Evolutionary conservation across 2,329 filamentous ascomycete species (phyloP).

Genomic region (Aspergillus glaucus): DNA sequence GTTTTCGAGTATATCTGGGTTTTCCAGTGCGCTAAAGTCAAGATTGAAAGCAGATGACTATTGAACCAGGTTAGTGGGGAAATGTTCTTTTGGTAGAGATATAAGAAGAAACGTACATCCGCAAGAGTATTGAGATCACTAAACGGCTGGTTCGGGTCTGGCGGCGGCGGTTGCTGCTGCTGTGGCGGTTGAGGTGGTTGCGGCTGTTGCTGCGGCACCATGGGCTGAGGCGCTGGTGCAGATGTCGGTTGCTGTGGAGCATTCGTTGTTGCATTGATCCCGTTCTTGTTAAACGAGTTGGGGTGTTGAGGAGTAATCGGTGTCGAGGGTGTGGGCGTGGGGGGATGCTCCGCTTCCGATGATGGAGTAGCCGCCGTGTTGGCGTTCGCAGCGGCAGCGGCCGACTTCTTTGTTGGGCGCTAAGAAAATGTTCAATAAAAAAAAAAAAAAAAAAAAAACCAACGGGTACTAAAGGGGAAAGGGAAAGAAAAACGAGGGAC

Average conservation of each 20-base stretch:
- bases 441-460: slow-evolving; percentile 3
- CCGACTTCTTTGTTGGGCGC: slow-evolving; percentile 40
- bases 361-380: slow-evolving; percentile 39
- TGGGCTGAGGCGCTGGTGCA: slow-evolving; percentile 28
- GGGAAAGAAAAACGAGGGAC: not conserved
- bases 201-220: slow-evolving; percentile 24
- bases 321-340: slow-evolving; percentile 44
- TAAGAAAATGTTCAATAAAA: slow-evolving; percentile 18
- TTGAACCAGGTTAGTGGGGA: slow-evolving; percentile 10
- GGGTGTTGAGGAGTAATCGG: slow-evolving; percentile 44
- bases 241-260: slow-evolving; percentile 30
- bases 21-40: slow-evolving; percentile 42
- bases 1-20: slow-evolving; percentile 43
- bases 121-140: slow-evolving; percentile 26
- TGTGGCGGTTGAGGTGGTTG: slow-evolving; percentile 24
- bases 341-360: slow-evolving; percentile 42
- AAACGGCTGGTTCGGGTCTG: slow-evolving; percentile 17
- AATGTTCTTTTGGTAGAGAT: not conserved
- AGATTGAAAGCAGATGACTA: slow-evolving; percentile 33
- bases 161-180: not conserved
- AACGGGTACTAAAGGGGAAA: not conserved
- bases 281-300: slow-evolving; percentile 39
- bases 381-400: slow-evolving; percentile 28
- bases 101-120: slow-evolving; percentile 27
- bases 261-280: slow-evolving; percentile 27